Percentiles rank a stretch among this genome's conserved stretches.
phyloP scores from a whole-genome alignment of 768 basidiomycete genomes.

The Peribolospora kevripleyi region DNA sequence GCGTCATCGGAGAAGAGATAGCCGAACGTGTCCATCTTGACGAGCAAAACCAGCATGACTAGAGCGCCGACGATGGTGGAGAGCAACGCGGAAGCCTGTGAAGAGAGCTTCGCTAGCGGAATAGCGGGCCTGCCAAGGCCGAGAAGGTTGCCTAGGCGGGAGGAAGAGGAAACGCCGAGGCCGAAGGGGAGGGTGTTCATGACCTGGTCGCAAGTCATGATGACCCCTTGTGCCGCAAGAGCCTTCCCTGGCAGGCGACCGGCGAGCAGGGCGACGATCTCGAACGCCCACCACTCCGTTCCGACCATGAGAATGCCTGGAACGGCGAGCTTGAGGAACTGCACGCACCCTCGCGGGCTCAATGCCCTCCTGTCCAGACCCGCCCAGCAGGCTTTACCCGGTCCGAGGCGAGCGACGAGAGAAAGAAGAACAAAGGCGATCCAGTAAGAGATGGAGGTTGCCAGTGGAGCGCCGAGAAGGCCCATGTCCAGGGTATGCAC shows the following conservation, averaged over 20 bases:
- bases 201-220: slow-evolving; percentile 54
- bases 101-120: slow-evolving; percentile 28
- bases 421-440: slow-evolving; percentile 34
- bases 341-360: slow-evolving; percentile 2
- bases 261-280: slow-evolving; percentile 55
- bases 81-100: slow-evolving; percentile 38
- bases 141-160: slow-evolving; percentile 47
- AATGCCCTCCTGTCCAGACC: slow-evolving; percentile 19
- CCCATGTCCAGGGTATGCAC: slow-evolving; percentile 41
- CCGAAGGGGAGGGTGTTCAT: slow-evolving; percentile 54
- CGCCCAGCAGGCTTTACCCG: slow-evolving; percentile 26
- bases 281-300: slow-evolving; percentile 63
- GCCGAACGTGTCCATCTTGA: slow-evolving; percentile 37
- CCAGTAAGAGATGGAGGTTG: slow-evolving; percentile 47
- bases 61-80: slow-evolving; percentile 35
- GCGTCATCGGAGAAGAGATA: slow-evolving; percentile 43
- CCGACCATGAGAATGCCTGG: slow-evolving; percentile 58
- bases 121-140: slow-evolving; percentile 31
- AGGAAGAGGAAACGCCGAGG: slow-evolving; percentile 45
- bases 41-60: slow-evolving; percentile 38
- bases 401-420: slow-evolving; percentile 39
- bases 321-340: slow-evolving; percentile 42
- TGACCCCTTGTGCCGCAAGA: slow-evolving; percentile 49
- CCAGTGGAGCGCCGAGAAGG: slow-evolving; percentile 40
- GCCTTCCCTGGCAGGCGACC: slow-evolving; percentile 42